Percentiles rank a stretch among this genome's conserved stretches.
Conservation (phyloP, 257 asterid genomes). For the Prunella vulgaris region DNA sequence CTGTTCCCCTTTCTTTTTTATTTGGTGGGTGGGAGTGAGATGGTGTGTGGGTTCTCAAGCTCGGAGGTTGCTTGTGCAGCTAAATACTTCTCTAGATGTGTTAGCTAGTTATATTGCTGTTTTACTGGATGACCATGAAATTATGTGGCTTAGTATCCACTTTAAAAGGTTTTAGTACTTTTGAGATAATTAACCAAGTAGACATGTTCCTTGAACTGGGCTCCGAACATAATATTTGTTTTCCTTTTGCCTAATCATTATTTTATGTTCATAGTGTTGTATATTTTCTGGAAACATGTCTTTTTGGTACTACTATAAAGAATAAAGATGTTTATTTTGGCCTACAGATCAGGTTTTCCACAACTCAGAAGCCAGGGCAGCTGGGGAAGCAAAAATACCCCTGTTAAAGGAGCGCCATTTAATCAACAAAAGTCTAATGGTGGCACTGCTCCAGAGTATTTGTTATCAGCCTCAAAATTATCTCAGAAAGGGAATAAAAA, state of each 20-base stretch:
- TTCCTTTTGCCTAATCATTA: neutral
- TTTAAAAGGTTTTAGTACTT: neutral
- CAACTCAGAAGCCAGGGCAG: slow-evolving; percentile 59
- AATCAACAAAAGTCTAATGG: slow-evolving; percentile 53
- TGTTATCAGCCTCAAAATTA: slow-evolving; percentile 32
- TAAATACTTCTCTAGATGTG: neutral
- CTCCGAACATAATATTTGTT: neutral
- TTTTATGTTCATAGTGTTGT: neutral
- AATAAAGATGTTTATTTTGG: neutral
- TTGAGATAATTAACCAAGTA: neutral
- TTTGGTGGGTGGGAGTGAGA: too few relatives aligned
- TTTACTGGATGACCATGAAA: neutral
- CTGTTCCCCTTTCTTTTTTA: too few relatives aligned
- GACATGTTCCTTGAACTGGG: too few relatives aligned
- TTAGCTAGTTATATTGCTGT: neutral
- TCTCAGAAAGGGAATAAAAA: slow-evolving; percentile 60
- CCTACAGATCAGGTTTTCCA: slow-evolving; percentile 75
- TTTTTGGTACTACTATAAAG: neutral
- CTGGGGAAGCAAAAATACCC: slow-evolving; percentile 60
- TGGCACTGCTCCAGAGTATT: slow-evolving; percentile 43
- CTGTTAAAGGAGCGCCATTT: slow-evolving; percentile 52
- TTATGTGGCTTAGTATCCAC: neutral
- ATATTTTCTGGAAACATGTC: neutral
- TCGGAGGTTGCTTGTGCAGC: neutral
- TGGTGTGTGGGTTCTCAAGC: too few relatives aligned